These are phyloP conservation scores for Torulaspora delbrueckii DNA, from an alignment of 805 yeast genomes.

Conservation along the genomic window DNA sequence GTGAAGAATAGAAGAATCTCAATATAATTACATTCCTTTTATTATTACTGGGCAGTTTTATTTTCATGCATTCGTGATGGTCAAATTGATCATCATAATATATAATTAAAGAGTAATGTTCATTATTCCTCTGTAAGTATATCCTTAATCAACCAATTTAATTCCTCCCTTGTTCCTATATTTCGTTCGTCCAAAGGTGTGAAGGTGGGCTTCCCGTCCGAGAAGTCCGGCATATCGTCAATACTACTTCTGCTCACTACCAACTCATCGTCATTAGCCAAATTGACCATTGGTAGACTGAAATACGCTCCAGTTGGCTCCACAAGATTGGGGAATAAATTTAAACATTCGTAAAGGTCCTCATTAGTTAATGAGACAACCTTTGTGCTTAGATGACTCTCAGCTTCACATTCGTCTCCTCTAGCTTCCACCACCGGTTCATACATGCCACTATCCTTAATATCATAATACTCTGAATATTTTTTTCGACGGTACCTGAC, in stretches of 20 bases:
- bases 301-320: constrained; percentile 62
- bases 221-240: constrained; percentile 34
- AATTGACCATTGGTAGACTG: constrained; percentile 44
- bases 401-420: constrained; percentile 1
- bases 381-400: constrained; percentile 10
- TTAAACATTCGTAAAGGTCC: constrained; percentile 61
- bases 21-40: not conserved
- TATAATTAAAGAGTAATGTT: too few species aligned
- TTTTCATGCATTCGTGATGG: not conserved
- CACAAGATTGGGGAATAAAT: constrained; percentile 58
- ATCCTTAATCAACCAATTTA: constrained; percentile 68
- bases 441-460: constrained; percentile 32
- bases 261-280: constrained; percentile 53
- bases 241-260: constrained; percentile 31
- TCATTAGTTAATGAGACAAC: constrained; percentile 49
- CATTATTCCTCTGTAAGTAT: constrained; percentile 41
- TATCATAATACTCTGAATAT: constrained; percentile 36
- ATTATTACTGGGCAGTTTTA: not conserved
- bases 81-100: not conserved
- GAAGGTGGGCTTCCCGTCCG: constrained; percentile 31
- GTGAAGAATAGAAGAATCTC: constrained; percentile 8
- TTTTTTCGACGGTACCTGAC: constrained; percentile 56
- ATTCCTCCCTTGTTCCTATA: constrained; percentile 59
- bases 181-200: constrained; percentile 37
- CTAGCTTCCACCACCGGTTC: constrained; percentile 23